Conservation (phyloP, 169 alveolate species). For the Plasmodium berghei region DNA sequence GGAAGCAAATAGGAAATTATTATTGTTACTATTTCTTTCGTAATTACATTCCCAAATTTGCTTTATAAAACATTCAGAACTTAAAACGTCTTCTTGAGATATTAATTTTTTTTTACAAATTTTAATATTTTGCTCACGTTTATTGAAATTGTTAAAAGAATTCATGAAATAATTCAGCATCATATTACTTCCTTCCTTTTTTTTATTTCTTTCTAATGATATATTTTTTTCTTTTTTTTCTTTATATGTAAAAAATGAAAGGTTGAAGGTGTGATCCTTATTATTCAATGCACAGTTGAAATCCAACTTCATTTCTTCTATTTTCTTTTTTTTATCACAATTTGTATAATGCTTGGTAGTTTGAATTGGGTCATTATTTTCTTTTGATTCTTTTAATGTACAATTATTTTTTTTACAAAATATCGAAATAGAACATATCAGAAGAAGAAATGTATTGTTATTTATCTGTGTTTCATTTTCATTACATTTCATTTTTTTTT, state of each 20-base stretch:
- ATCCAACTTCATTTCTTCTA: background rate
- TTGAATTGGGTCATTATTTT: background rate
- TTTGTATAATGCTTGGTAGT: background rate
- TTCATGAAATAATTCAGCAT: background rate
- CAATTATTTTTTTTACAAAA: background rate
- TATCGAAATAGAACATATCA: conserved; percentile 58
- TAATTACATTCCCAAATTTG: conserved; percentile 21
- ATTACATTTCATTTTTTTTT: background rate
- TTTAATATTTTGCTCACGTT: background rate
- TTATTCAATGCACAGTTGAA: background rate
- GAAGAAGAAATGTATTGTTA: conserved; percentile 15
- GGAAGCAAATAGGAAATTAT: background rate
- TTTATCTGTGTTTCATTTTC: background rate
- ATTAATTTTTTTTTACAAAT: background rate
- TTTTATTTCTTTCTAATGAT: background rate
- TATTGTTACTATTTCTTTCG: background rate
- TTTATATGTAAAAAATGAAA: conserved; percentile 38
- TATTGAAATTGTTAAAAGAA: background rate
- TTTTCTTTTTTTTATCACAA: too few species aligned
- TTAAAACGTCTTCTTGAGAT: conserved; percentile 23
- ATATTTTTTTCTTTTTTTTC: background rate
- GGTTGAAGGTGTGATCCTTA: conserved; percentile 1
- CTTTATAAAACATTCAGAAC: conserved; percentile 46
- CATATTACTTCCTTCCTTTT: background rate
- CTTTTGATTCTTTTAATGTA: background rate